Conservation (phyloP, 768 basidiomycete genomes). For the Ramaria rubella region DNA sequence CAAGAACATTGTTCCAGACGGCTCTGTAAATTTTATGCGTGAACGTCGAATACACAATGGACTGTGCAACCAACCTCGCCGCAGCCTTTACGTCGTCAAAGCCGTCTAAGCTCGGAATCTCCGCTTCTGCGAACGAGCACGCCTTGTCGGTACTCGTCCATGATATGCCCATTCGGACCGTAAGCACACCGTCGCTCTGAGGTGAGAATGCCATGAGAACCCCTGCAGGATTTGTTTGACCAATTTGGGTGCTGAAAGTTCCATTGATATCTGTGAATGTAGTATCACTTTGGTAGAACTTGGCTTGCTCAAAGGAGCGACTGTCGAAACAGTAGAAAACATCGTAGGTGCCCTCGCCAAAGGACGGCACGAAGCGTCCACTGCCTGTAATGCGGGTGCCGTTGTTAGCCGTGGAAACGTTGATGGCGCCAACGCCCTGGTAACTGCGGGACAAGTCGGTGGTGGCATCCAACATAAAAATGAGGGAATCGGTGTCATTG, state of each 20-base stretch:
- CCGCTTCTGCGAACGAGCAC: constrained; percentile 13
- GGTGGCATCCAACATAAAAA: constrained; percentile 12
- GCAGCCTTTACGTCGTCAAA: constrained; percentile 9
- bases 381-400: constrained; percentile 11
- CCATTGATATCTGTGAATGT: background rate
- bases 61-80: background rate
- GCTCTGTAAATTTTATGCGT: background rate
- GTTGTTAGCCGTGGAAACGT: background rate
- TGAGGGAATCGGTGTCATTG: constrained; percentile 1
- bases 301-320: constrained; percentile 2
- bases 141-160: constrained; percentile 13
- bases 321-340: constrained; percentile 16
- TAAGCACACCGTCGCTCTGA: background rate
- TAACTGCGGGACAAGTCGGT: constrained; percentile 15
- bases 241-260: background rate
- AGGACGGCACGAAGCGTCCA: constrained; percentile 11
- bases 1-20: constrained; percentile 11
- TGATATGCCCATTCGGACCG: constrained; percentile 14
- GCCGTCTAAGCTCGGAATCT: constrained; percentile 11
- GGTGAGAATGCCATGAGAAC: constrained; percentile 7
- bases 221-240: constrained; percentile 1
- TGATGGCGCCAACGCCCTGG: constrained; percentile 3
- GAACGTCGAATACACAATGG: background rate
- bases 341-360: constrained; percentile 12
- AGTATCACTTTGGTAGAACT: background rate